Evolutionary conservation across 2,329 filamentous ascomycete species (phyloP).

Genomic region (Rutstroemia sp.): DNA sequence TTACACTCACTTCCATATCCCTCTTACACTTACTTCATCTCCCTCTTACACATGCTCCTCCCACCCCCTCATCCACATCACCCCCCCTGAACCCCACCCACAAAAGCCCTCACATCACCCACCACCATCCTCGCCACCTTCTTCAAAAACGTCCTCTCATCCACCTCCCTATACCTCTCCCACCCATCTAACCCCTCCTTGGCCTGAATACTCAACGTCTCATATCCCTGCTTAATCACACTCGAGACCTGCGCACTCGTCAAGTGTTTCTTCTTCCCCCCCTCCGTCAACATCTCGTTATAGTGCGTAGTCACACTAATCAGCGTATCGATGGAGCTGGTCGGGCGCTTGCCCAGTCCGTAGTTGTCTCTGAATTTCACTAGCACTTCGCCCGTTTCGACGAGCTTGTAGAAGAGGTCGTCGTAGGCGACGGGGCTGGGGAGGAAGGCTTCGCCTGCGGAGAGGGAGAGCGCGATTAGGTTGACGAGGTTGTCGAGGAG

Average conservation of each 20-base stretch:
- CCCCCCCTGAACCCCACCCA: conserved; percentile 16
- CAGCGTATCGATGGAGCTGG: conserved; percentile 74
- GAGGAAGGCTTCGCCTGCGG: conserved; percentile 82
- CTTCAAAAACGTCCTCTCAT: conserved; percentile 79
- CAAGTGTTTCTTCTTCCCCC: conserved; percentile 52
- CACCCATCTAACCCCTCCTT: conserved; percentile 81
- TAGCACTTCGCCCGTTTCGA: conserved; percentile 81
- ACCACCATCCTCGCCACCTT: conserved; percentile 77
- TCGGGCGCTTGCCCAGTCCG: conserved; percentile 46
- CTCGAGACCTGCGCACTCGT: conserved; percentile 79
- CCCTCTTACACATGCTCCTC: not conserved
- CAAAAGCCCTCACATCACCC: conserved; percentile 48
- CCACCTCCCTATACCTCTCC: conserved; percentile 80
- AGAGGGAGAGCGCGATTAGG: conserved; percentile 75
- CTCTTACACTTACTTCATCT: not conserved
- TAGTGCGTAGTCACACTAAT: conserved; percentile 82
- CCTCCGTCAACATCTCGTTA: conserved; percentile 66
- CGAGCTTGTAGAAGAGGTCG: conserved; percentile 96
- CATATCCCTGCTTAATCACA: conserved; percentile 94
- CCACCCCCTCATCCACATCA: not conserved
- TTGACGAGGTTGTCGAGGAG: conserved; percentile 68
- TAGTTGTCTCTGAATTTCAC: conserved; percentile 77
- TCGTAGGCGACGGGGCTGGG: conserved; percentile 85
- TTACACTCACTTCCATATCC: not conserved
- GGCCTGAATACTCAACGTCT: conserved; percentile 85